These are phyloP conservation scores for Euphorbia celastroides DNA, from an alignment of 441 rosid species.

Conservation along the genomic window DNA sequence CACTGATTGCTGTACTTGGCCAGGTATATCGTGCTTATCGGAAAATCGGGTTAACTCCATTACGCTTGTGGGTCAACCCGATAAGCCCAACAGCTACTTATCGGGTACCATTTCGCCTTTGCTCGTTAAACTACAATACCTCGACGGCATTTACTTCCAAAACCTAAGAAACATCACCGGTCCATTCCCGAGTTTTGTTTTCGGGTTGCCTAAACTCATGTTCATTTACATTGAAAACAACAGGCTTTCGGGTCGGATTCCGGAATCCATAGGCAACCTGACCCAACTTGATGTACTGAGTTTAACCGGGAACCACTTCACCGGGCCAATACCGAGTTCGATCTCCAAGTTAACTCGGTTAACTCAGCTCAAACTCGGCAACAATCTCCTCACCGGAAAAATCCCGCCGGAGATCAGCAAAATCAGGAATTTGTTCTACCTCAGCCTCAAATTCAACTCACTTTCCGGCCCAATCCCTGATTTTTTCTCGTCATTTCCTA, in stretches of 20 bases:
- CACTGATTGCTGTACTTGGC: conserved; percentile 67
- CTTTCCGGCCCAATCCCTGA: conserved; percentile 51
- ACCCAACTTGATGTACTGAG: conserved; percentile 38
- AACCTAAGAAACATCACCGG: conserved; percentile 57
- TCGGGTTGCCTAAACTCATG: conserved; percentile 39
- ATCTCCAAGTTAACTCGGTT: conserved; percentile 41
- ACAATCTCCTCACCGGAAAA: conserved; percentile 44
- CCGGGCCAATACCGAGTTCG: conserved; percentile 61
- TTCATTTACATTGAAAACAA: conserved; percentile 54
- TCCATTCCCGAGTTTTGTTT: conserved; percentile 44
- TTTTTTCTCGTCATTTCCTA: conserved; percentile 35
- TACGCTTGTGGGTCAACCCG: conserved; percentile 29
- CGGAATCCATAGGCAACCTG: conserved; percentile 38
- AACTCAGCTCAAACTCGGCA: conserved; percentile 44
- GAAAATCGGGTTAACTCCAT: conserved; percentile 47
- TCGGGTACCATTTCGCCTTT: conserved; percentile 63
- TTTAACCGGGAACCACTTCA: conserved; percentile 49
- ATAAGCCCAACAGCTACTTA: conserved; percentile 36
- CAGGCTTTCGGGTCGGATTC: conserved; percentile 62
- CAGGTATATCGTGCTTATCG: conserved; percentile 41
- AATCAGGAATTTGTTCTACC: conserved; percentile 28
- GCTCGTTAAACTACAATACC: conserved; percentile 37
- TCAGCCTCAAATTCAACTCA: conserved; percentile 37
- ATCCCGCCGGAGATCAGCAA: conserved; percentile 42
- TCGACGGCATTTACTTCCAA: conserved; percentile 42